Conservation (phyloP, 116 monocot species). For the Posidonia oceanica region DNA sequence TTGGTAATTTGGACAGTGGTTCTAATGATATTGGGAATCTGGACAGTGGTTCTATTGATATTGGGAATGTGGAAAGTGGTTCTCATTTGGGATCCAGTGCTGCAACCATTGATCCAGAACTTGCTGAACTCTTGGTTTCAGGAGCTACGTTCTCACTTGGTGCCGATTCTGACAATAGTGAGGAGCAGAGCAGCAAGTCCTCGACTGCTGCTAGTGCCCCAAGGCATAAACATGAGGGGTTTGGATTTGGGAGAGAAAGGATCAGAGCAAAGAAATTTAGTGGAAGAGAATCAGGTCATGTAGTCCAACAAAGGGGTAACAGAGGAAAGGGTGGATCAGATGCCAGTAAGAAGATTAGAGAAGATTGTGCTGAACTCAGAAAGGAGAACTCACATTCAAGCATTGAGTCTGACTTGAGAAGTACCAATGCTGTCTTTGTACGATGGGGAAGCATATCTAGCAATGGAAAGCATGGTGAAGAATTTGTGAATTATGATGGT, state of each 20-base stretch:
- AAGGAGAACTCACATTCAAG: constrained; percentile 54
- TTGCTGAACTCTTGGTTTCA: constrained; percentile 19
- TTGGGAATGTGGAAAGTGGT: background rate
- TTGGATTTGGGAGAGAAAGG: constrained; percentile 48
- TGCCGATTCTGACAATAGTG: constrained; percentile 67
- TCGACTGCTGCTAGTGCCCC: constrained; percentile 42
- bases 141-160: constrained; percentile 34
- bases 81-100: background rate
- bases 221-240: constrained; percentile 29
- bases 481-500: constrained; percentile 23
- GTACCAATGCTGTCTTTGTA: constrained; percentile 15
- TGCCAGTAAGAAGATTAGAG: constrained; percentile 28
- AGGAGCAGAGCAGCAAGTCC: constrained; percentile 58
- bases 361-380: constrained; percentile 11
- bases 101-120: constrained; percentile 24
- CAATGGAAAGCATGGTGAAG: constrained; percentile 30
- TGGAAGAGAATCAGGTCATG: constrained; percentile 33
- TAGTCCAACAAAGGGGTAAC: constrained; percentile 16
- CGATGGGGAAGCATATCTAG: constrained; percentile 12
- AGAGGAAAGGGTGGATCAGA: constrained; percentile 30
- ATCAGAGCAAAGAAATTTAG: constrained; percentile 21
- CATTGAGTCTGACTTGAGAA: constrained; percentile 48
- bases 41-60: background rate
- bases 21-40: background rate
- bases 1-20: background rate